A percentile compares a stretch with the other conserved stretches of the same genome.
Conservation (phyloP, 2,329 filamentous ascomycete genomes). For the Colletotrichum gigasporum region DNA sequence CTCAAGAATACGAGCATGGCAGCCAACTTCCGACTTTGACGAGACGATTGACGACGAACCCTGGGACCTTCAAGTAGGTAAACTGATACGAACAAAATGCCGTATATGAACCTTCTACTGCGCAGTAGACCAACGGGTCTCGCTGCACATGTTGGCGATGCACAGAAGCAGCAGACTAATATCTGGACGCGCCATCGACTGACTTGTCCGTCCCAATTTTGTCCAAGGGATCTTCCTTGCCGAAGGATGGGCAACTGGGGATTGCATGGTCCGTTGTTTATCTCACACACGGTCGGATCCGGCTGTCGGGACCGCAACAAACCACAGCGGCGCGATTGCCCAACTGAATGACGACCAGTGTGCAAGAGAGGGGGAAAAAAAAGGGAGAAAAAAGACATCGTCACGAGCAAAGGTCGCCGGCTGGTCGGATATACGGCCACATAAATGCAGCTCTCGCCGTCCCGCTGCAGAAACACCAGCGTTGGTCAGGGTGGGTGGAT, state of each 20-base stretch:
- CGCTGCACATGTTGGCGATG: too few relatives aligned
- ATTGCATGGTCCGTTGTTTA: constrained; percentile 21
- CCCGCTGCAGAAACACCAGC: not conserved
- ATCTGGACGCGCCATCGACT: not conserved
- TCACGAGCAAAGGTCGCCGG: not conserved
- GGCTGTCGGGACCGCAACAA: not conserved
- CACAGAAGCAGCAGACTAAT: not conserved
- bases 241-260: constrained; percentile 3
- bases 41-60: too few relatives aligned
- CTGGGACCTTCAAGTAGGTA: too few relatives aligned
- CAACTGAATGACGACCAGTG: not conserved
- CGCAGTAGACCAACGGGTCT: too few relatives aligned
- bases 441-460: too few relatives aligned
- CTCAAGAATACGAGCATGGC: too few relatives aligned
- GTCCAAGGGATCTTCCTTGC: constrained; percentile 18
- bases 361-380: too few relatives aligned
- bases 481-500: not conserved
- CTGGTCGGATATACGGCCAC: not conserved
- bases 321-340: not conserved
- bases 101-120: too few relatives aligned
- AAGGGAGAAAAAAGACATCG: not conserved
- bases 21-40: too few relatives aligned
- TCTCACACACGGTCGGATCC: not conserved
- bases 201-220: not conserved
- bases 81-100: too few relatives aligned